Evolutionary conservation across 768 basidiomycete genomes (phyloP), one percentile per base, ranked within the genome.

Genomic region (Trametes gibbosa): DNA sequence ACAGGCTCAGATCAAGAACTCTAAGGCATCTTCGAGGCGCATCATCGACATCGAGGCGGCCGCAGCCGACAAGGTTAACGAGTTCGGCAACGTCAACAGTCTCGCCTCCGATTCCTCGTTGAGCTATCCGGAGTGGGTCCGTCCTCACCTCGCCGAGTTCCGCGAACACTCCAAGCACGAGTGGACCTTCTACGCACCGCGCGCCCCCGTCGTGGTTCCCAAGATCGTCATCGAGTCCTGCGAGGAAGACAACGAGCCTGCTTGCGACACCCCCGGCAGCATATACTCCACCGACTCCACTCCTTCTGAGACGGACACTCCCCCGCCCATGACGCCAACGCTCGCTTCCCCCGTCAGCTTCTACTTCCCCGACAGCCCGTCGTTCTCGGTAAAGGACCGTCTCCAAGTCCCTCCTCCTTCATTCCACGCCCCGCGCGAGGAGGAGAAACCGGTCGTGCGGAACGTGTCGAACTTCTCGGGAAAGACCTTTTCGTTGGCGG

Each of bases 81-180:
- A 32, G n/a, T 45, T 21, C 32, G 14, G 21, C 3, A 39, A 34
- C 34, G 6, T 16, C 43, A 6, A 25, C n/a, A 24, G 13, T n/a
- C 32, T 53, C 50, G 51, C 52, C 45, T n/a, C 51, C 45, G 51
- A 57, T 50, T 42, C 61, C n/a, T 24, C 51, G 7, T 39, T 53
- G 34, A 45, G 23, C 6, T 62, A 53, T 32, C 56, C 56, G 32
- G 56, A 57, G 21, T 62, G 61, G 56, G 47, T 62, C 41, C 61
- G 61, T 23, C 61, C 50, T 41, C 48, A 62, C 52, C 46, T 58
- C 7, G 21, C 39, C 14, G 46, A 52, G 29, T 43, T 58, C 41
- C 61, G 47, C 21, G 61, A 58, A n/a, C 56, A 58, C 10, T 49
- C 59, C 34, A 50, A 32, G 21, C 53, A 50, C 19, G 32, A 61